Base-by-base conservation (phyloP, 768 basidiomycete genomes). In the Leccinum uliginosum region DNA sequence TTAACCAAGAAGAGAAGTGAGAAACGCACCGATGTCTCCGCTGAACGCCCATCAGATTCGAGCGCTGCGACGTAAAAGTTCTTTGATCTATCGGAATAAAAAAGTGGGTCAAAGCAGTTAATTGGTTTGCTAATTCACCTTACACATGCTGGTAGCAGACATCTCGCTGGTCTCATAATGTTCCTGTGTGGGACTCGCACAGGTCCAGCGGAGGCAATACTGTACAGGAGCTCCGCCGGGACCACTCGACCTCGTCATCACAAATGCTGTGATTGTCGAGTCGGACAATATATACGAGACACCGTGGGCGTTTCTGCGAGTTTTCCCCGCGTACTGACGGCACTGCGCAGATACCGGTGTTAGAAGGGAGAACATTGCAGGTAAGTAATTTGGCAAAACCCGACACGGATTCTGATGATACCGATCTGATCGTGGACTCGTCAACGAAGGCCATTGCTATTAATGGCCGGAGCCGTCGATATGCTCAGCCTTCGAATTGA, bases 1-100 rank as follows among this genome's bases (percentile, higher is more conserved):
- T 76, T 76, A 11, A 98, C 98, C 62, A 94, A 98, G 72, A 86
- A 96, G 29, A 73, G 93, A 0, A 88, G 93, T 59, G 89, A 87
- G 9, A 92, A 84, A 64, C 83, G 89, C 12, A 83, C 98, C 6
- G 92, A 98, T 70, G 96, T 98, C 51, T 76, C 96, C 1, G 86
- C 96, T 0, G 97, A 8, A 98, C 94, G 1, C 93, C 97, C 8
- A 91, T 96, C 4, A 84, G 96, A 29, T 98, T 99, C 69, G 96
- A 99, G 69, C 95, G 95, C 0, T 93, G 94, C 2, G 93, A 97
- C 63, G 70, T 74, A 44, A 94, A 92, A 85, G 83, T 82, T 0
- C 82, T 98, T 7, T 88, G 90, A 58, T 71, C 82, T 21, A 89
- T 96, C 49, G 87, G 81, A 11, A 96, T 95, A 0, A 72, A 74